Evolutionary conservation across 768 basidiomycete species (phyloP).

Genomic region (Mycena crocata): DNA sequence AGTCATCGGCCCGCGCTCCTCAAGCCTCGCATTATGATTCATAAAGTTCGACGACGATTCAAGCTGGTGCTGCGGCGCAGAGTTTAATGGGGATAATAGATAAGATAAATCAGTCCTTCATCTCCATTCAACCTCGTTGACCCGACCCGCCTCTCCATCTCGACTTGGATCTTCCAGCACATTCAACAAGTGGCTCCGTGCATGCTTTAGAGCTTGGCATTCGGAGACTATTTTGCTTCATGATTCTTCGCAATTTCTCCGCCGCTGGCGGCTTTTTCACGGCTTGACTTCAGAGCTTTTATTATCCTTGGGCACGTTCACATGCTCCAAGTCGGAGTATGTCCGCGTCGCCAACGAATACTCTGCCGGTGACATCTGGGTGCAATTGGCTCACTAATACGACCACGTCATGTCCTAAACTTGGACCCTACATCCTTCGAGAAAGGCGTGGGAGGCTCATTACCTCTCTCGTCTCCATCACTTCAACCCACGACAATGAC

Average conservation of each 20-base stretch:
- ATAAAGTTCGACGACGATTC: too few species aligned
- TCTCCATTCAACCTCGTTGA: too few species aligned
- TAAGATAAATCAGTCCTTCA: too few species aligned
- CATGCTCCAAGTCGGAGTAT: slow-evolving; percentile 22
- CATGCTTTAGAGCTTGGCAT: background rate
- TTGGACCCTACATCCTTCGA: background rate
- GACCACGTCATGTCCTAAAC: slow-evolving; percentile 13
- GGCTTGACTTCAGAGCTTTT: slow-evolving; percentile 17
- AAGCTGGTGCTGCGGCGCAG: too few species aligned
- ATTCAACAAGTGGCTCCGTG: too few species aligned
- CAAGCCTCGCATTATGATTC: too few species aligned
- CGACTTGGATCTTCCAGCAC: too few species aligned
- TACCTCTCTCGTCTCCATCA: slow-evolving; percentile 16
- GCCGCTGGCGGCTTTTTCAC: slow-evolving; percentile 20
- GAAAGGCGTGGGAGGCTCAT: slow-evolving; percentile 12
- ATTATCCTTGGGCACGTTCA: slow-evolving; percentile 6
- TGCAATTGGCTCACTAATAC: background rate
- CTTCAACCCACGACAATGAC: background rate
- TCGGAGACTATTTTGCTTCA: background rate
- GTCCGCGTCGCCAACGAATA: slow-evolving; percentile 1
- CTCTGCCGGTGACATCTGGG: background rate
- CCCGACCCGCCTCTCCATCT: too few species aligned
- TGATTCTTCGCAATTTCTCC: slow-evolving; percentile 17
- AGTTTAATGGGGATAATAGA: too few species aligned
- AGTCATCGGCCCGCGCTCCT: too few species aligned